These are phyloP conservation scores for Hymenoscyphus occultus DNA, from an alignment of 2,329 filamentous ascomycete genomes.

Conservation along the genomic window DNA sequence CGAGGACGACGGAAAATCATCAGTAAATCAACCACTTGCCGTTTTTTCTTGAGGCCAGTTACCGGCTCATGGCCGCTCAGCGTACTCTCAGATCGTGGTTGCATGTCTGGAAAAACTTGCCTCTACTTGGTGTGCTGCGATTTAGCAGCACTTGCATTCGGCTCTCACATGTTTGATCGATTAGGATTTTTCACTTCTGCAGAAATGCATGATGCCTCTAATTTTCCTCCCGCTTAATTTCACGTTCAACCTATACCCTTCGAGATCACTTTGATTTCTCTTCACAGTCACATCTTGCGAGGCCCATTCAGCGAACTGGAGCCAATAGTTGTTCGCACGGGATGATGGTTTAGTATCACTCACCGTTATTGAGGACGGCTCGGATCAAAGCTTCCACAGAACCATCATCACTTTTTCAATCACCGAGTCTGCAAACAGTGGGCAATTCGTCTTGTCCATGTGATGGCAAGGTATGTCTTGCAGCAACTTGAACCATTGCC, in stretches of 20 bases:
- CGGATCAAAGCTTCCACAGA: not conserved
- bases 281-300: not conserved
- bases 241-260: not conserved
- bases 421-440: not conserved
- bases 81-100: constrained; percentile 1
- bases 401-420: not conserved
- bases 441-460: constrained; percentile 1
- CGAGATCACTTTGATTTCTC: not conserved
- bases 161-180: not conserved
- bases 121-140: not conserved
- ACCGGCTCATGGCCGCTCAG: not conserved
- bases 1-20: not conserved
- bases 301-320: not conserved
- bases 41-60: not conserved
- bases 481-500: constrained; percentile 2
- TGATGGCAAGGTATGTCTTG: constrained; percentile 4
- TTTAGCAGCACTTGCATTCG: not conserved
- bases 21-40: not conserved
- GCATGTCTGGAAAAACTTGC: not conserved
- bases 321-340: not conserved
- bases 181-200: not conserved
- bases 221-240: not conserved
- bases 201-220: not conserved
- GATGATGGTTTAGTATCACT: not conserved
- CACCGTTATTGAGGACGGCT: not conserved